Percentiles rank a stretch among this genome's conserved stretches.
Conservation (phyloP, 106 monocot genomes). For the Dendrobium chrysotoxum region DNA sequence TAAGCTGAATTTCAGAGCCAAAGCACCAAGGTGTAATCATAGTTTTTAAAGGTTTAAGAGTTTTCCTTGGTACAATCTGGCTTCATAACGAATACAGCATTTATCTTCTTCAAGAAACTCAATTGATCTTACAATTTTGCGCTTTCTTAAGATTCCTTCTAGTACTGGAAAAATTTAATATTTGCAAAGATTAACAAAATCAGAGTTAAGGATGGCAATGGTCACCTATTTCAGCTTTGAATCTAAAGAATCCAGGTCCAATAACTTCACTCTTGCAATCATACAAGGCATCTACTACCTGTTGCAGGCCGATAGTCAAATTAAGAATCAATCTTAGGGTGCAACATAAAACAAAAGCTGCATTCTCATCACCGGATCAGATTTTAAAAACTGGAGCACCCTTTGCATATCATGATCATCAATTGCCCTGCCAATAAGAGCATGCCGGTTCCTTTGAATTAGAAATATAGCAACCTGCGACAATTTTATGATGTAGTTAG, state of each 20-base stretch:
- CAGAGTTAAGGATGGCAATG: neutral
- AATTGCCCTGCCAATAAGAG: slow-evolving; percentile 95
- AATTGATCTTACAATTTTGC: neutral
- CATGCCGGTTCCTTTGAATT: slow-evolving; percentile 95
- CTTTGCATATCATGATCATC: slow-evolving; percentile 98
- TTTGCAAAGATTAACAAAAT: neutral
- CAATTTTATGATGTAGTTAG: neutral
- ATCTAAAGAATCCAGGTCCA: slow-evolving; percentile 99
- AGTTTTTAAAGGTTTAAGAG: neutral
- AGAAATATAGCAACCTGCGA: slow-evolving; percentile 97
- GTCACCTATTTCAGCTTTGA: slow-evolving; percentile 98
- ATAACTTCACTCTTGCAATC: slow-evolving; percentile 99
- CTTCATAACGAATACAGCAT: neutral
- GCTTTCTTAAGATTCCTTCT: neutral
- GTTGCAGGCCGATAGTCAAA: neutral
- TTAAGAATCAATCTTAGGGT: slow-evolving; percentile 7
- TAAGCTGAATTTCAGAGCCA: neutral
- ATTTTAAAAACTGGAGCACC: slow-evolving; percentile 84
- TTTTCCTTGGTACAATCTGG: neutral
- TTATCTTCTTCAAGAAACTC: neutral
- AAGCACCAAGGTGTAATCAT: neutral
- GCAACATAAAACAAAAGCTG: neutral
- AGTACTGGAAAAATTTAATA: neutral
- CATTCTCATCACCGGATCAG: slow-evolving; percentile 71
- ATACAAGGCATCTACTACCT: slow-evolving; percentile 97